Evolutionary conservation across 2,329 filamentous ascomycete genomes (phyloP), one percentile per base, ranked within the genome.

Genomic region (Aureobasidium zeae): DNA sequence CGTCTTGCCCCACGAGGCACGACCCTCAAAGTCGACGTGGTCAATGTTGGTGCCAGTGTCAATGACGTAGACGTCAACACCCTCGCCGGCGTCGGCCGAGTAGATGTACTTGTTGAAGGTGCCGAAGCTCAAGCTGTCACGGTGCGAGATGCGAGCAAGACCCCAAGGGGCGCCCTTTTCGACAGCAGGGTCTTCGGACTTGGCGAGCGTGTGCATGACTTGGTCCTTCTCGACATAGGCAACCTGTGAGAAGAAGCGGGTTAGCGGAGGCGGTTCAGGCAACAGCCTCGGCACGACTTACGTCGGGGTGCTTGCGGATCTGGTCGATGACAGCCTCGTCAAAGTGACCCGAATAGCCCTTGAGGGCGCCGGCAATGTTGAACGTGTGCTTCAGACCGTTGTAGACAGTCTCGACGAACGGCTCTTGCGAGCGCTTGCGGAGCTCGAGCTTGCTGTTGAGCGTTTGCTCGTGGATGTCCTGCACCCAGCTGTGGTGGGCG

Each of bases 61-160:
- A 60, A 98, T 94, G 53, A 98, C 84, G 62, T 98, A 98, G 61
- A 91, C 91, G 67, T 98, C 91, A 55, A 98, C 91, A 64, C 91
- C 93, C 73, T 96, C 88, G 63, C 91, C 91, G 61, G 84, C 89
- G 44, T 93, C 83, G 45, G 77, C 74, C 46, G 87, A 76, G 65
- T 91, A 98, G 26, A 96, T 76, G 73, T 98, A 98, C 73, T 96
- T 95, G 78, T 95, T 96, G 72, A 91, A 96, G 64, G 79, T 88
- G 56, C 84, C 82, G 63, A 98, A 96, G 64, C 76, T 82, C 54
- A 98, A 76, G 52, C 75, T 74, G 53, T 91, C 74, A 55, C 91
- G 86, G 74, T 98, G 91, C 24, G 91, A 98, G 69, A 98, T 85
- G 79, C 91, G 86, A 55, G 93, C 91, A 53, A 98, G 77, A 71